Evolutionary conservation across 179 eudicot species (phyloP).

Genomic region (Carnegiea gigantea): DNA sequence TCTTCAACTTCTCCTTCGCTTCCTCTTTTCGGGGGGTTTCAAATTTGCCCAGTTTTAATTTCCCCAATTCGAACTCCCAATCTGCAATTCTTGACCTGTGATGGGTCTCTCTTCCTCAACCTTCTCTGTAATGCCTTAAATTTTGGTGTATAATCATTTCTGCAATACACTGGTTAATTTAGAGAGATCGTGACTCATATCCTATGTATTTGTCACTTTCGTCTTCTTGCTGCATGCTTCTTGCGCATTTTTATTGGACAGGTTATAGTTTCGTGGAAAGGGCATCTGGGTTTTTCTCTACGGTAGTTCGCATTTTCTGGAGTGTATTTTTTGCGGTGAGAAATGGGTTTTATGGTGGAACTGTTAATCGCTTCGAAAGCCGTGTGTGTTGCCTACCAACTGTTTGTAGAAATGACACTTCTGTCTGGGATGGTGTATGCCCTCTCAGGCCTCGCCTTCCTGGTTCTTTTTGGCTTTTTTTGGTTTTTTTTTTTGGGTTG

Average conservation of each 20-base stretch:
- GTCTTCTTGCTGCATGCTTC: neutral
- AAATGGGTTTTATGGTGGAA: neutral
- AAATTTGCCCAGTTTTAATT: neutral
- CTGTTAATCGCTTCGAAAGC: neutral
- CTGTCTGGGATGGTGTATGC: neutral
- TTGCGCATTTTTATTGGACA: neutral
- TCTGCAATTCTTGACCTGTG: neutral
- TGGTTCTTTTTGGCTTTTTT: neutral
- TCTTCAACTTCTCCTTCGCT: neutral
- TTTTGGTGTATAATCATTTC: neutral
- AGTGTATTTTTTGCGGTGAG: neutral
- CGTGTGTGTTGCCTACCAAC: conserved; percentile 30
- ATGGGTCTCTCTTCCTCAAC: neutral
- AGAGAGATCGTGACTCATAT: neutral
- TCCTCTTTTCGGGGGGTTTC: neutral
- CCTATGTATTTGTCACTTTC: neutral
- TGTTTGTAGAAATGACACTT: conserved; percentile 48
- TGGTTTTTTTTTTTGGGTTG: neutral
- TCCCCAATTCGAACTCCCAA: conserved; percentile 15
- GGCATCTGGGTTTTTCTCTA: neutral
- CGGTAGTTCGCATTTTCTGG: neutral
- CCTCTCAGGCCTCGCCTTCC: neutral
- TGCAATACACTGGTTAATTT: neutral
- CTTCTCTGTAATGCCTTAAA: neutral
- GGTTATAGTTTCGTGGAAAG: conserved; percentile 9